Percentiles rank a stretch among this genome's conserved stretches.
Evolutionary conservation across 2,329 filamentous ascomycete genomes (phyloP).

Genomic region (Diaporthe longicolla): DNA sequence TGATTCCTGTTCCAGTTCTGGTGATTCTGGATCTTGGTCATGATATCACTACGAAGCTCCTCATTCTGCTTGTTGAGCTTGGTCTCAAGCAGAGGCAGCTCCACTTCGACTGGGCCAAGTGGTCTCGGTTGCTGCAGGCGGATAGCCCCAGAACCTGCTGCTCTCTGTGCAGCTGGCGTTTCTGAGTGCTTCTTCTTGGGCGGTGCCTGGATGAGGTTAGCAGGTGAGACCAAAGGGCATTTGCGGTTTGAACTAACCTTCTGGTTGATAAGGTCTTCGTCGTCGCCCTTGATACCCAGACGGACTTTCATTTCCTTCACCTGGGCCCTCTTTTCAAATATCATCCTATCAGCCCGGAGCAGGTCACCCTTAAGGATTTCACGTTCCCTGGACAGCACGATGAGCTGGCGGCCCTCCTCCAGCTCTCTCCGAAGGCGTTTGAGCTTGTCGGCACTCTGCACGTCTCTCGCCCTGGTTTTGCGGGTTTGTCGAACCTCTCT

Average conservation of each 20-base stretch:
- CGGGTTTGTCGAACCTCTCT: slow-evolving; percentile 94
- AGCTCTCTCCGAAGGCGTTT: slow-evolving; percentile 92
- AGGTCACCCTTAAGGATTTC: slow-evolving; percentile 85
- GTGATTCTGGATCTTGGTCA: slow-evolving; percentile 89
- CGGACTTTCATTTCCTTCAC: slow-evolving; percentile 92
- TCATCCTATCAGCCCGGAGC: slow-evolving; percentile 78
- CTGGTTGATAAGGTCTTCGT: slow-evolving; percentile 94
- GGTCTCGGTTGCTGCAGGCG: slow-evolving; percentile 44
- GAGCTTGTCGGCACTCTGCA: slow-evolving; percentile 93
- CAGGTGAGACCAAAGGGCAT: background rate
- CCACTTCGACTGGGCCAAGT: slow-evolving; percentile 80
- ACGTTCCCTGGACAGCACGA: slow-evolving; percentile 82
- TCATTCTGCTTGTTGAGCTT: slow-evolving; percentile 85
- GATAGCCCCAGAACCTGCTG: slow-evolving; percentile 57
- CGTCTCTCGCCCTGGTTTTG: slow-evolving; percentile 94
- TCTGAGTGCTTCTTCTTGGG: slow-evolving; percentile 58
- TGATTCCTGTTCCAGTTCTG: slow-evolving; percentile 92
- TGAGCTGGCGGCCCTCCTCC: slow-evolving; percentile 87
- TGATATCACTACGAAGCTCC: slow-evolving; percentile 84
- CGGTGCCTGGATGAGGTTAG: slow-evolving; percentile 39
- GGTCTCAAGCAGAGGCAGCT: slow-evolving; percentile 83
- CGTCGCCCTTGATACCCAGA: slow-evolving; percentile 90
- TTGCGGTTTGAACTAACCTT: slow-evolving; percentile 72
- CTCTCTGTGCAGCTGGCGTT: slow-evolving; percentile 63
- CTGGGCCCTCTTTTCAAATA: slow-evolving; percentile 86